Evolutionary conservation across 352 stramenopile genomes (phyloP).

Genomic region (Globisporangium echinulatum): DNA sequence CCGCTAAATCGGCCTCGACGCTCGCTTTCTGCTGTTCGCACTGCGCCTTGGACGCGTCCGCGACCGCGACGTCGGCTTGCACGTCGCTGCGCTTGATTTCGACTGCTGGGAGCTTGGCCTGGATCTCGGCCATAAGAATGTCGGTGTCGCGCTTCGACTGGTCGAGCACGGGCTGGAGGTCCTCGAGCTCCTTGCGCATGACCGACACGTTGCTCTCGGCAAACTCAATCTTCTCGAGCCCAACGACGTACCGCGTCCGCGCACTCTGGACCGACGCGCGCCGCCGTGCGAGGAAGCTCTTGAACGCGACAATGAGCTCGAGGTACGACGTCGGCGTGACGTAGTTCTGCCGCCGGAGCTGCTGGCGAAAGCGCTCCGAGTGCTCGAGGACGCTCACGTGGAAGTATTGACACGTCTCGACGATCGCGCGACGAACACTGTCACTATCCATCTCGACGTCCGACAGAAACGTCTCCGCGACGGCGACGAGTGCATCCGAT

Average conservation of each 20-base stretch:
- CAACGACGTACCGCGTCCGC: constrained; percentile 85
- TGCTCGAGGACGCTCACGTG: constrained; percentile 87
- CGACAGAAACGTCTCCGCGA: constrained; percentile 90
- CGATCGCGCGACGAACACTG: constrained; percentile 70
- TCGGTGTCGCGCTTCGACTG: constrained; percentile 90
- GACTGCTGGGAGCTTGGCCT: constrained; percentile 87
- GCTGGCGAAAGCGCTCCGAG: constrained; percentile 76
- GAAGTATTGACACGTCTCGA: constrained; percentile 91
- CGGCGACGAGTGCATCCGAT: constrained; percentile 87
- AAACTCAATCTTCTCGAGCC: constrained; percentile 92
- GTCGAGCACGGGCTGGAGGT: constrained; percentile 91
- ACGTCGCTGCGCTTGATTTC: constrained; percentile 77
- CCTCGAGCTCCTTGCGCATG: constrained; percentile 93
- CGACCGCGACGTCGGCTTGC: constrained; percentile 71
- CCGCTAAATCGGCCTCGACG: constrained; percentile 87
- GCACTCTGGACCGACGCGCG: constrained; percentile 81
- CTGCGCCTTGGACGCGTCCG: constrained; percentile 79
- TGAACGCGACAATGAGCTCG: constrained; percentile 93
- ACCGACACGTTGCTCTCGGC: constrained; percentile 90
- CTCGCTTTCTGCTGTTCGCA: constrained; percentile 88
- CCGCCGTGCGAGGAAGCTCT: constrained; percentile 79
- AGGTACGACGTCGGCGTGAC: constrained; percentile 95
- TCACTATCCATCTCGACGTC: constrained; percentile 86
- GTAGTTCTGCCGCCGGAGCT: constrained; percentile 90
- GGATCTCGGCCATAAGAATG: constrained; percentile 91